These are phyloP conservation scores for Asterochloris sp. DNA, from an alignment of 139 green algal genomes.

Conservation along the genomic window DNA sequence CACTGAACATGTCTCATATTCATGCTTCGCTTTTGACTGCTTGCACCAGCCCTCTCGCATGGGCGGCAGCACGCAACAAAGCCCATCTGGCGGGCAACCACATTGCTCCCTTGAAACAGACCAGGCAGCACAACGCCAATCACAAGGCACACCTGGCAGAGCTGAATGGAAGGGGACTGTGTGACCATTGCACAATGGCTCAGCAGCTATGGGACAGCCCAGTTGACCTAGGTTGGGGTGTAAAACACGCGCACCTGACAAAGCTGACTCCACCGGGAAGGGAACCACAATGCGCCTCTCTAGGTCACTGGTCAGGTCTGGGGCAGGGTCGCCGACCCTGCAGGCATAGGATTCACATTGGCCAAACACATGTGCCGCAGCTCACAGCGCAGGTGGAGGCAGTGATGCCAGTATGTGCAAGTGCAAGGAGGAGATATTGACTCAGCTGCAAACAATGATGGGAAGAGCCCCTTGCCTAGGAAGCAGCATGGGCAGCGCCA, in stretches of 20 bases:
- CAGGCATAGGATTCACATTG: background rate
- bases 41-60: no score
- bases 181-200: background rate
- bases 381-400: no score
- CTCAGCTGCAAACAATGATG: no score
- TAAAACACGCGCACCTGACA: conserved; percentile 13
- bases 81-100: no score
- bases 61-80: no score
- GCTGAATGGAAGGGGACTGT: background rate
- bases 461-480: no score
- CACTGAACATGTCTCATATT: no score
- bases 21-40: no score
- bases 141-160: background rate
- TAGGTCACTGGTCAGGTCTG: conserved; percentile 2
- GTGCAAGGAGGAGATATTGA: background rate
- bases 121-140: no score
- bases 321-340: background rate
- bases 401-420: conserved; percentile 1
- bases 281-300: conserved; percentile 19
- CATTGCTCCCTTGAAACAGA: no score
- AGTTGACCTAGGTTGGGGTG: background rate
- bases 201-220: background rate
- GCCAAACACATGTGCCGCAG: background rate
- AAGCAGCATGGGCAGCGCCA: no score
- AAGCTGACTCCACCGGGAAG: conserved; percentile 22